Conservation (phyloP, 1,139 yeast species). For the Geotrichum candidum region DNA sequence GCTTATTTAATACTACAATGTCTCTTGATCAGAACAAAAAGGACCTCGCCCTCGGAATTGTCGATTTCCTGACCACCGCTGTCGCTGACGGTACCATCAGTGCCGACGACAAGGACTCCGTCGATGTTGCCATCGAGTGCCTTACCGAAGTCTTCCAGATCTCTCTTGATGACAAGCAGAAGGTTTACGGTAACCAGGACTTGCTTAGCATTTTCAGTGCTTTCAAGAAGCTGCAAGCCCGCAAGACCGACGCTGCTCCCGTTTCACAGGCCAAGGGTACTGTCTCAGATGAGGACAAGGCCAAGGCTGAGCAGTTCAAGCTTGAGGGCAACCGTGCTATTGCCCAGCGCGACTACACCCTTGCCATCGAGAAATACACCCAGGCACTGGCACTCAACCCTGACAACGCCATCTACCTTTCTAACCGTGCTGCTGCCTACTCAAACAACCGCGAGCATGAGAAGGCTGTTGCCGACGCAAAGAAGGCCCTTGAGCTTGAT, state of each 20-base stretch:
- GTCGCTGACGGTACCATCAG: constrained; percentile 59
- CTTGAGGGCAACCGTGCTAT: constrained; percentile 85
- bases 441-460: constrained; percentile 72
- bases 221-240: constrained; percentile 24
- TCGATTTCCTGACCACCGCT: constrained; percentile 60
- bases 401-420: constrained; percentile 72
- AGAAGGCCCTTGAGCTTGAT: constrained; percentile 69
- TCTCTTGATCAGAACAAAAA: constrained; percentile 35
- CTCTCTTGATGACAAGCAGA: constrained; percentile 39
- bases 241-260: constrained; percentile 23
- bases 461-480: constrained; percentile 78
- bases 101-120: constrained; percentile 81
- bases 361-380: constrained; percentile 72
- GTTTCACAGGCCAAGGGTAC: constrained; percentile 34
- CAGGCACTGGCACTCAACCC: constrained; percentile 72
- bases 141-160: constrained; percentile 82
- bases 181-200: constrained; percentile 45
- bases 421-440: constrained; percentile 96
- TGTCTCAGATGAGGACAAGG: constrained; percentile 49
- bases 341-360: constrained; percentile 66
- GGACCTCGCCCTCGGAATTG: constrained; percentile 70
- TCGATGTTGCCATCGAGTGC: constrained; percentile 92
- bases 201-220: constrained; percentile 30
- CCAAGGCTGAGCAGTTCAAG: constrained; percentile 77
- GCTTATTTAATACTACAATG: constrained; percentile 7